phyloP scores from a whole-genome alignment of 148 eudicot genomes.

The Tetragonia tetragonoides region DNA sequence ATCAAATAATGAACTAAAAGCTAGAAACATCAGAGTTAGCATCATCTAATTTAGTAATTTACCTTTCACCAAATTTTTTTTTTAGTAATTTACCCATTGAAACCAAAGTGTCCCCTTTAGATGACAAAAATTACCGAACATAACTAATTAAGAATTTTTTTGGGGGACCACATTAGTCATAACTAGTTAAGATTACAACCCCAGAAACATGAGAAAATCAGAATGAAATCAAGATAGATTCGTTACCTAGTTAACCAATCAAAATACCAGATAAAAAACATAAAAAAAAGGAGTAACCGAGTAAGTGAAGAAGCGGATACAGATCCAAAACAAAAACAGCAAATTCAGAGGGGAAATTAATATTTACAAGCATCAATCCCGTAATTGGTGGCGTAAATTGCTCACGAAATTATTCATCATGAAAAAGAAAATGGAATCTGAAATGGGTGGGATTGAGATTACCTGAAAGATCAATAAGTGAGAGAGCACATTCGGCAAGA shows the following conservation, averaged over 20 bases:
- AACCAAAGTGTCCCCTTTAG: background rate
- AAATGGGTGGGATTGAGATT: background rate
- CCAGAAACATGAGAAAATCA: background rate
- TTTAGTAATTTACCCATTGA: background rate
- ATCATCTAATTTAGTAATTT: background rate
- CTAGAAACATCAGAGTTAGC: background rate
- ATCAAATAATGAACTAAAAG: constrained; percentile 8
- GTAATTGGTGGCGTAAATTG: background rate
- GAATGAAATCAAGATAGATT: background rate
- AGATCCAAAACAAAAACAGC: constrained; percentile 2
- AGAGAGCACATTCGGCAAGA: background rate
- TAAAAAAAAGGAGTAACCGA: background rate
- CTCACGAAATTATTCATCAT: background rate
- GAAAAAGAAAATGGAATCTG: background rate
- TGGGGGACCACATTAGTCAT: too few species aligned
- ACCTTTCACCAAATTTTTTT: too few species aligned
- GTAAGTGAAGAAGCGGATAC: background rate
- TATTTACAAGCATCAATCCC: background rate
- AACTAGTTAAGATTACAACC: background rate
- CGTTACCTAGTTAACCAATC: background rate
- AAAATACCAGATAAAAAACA: background rate
- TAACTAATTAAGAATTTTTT: background rate
- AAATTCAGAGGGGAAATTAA: background rate
- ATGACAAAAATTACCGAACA: background rate
- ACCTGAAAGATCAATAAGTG: constrained; percentile 18